phyloP scores from a whole-genome alignment of 441 rosid genomes.

The Breynia disticha region DNA sequence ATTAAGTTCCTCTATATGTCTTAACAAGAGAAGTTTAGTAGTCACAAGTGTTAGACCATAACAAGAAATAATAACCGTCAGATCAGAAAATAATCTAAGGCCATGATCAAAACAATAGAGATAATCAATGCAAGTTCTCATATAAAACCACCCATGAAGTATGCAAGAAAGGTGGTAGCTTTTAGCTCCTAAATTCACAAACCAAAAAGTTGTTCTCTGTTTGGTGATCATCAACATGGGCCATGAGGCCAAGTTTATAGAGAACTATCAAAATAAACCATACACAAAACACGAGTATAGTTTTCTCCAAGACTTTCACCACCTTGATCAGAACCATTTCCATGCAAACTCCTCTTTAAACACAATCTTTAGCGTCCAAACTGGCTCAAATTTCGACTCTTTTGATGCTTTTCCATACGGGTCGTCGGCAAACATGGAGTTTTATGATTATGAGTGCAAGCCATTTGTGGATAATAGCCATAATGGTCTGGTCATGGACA shows the following conservation, averaged over 20 bases:
- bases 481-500: constrained; percentile 28
- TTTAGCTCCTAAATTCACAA: not conserved
- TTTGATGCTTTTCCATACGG: constrained; percentile 34
- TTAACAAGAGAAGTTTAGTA: constrained; percentile 11
- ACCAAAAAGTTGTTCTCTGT: not conserved
- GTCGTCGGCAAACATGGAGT: constrained; percentile 32
- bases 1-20: not conserved
- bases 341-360: constrained; percentile 29
- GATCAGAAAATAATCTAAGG: constrained; percentile 25
- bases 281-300: constrained; percentile 24
- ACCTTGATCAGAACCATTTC: constrained; percentile 23
- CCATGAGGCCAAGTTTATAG: constrained; percentile 15
- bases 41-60: constrained; percentile 11
- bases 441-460: constrained; percentile 41
- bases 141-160: no score
- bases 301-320: constrained; percentile 38
- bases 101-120: constrained; percentile 13
- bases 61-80: constrained; percentile 15
- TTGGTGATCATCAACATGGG: constrained; percentile 15
- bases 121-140: constrained; percentile 13
- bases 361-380: constrained; percentile 26
- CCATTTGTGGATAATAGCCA: constrained; percentile 28
- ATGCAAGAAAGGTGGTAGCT: constrained; percentile 11
- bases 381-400: constrained; percentile 27
- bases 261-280: constrained; percentile 23